Percentiles rank a stretch among this genome's conserved stretches.
phyloP scores from a whole-genome alignment of 78 protist genomes.

The Thecamonas trahens region DNA sequence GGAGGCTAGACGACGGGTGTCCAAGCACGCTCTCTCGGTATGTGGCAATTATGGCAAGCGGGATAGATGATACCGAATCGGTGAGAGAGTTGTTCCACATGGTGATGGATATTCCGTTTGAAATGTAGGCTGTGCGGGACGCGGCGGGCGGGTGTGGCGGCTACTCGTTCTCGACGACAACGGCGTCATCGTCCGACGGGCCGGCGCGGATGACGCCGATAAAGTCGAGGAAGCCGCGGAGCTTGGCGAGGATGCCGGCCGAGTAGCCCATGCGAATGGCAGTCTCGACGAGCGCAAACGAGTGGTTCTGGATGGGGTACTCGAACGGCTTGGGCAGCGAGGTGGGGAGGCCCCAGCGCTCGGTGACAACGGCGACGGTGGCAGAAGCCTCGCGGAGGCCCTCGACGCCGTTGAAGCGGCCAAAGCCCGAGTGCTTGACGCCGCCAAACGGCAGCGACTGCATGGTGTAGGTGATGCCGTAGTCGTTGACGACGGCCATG shows the following conservation, averaged over 20 bases:
- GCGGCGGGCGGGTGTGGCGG: too few species aligned
- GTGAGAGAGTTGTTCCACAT: too few species aligned
- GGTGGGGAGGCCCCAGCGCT: slow-evolving; percentile 12
- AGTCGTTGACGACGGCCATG: slow-evolving; percentile 69
- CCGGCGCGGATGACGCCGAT: too few species aligned
- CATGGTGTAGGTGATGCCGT: slow-evolving; percentile 58
- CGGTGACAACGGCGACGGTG: slow-evolving; percentile 38
- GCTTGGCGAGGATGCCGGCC: neutral
- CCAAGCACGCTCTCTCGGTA: too few species aligned
- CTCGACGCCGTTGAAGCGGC: slow-evolving; percentile 63
- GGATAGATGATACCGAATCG: too few species aligned
- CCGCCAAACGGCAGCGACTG: slow-evolving; percentile 82
- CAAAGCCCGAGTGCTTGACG: slow-evolving; percentile 66
- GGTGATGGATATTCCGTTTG: too few species aligned
- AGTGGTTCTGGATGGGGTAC: neutral
- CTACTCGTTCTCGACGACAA: too few species aligned
- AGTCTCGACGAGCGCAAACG: neutral
- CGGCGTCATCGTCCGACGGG: too few species aligned
- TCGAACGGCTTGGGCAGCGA: neutral
- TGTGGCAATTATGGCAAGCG: too few species aligned
- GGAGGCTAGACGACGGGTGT: too few species aligned
- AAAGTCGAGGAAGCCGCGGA: neutral
- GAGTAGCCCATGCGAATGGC: neutral
- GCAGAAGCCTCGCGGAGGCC: slow-evolving; percentile 47
- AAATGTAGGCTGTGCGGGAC: too few species aligned